Conservation (phyloP, 441 rosid genomes). For the Mallotus repandus region DNA sequence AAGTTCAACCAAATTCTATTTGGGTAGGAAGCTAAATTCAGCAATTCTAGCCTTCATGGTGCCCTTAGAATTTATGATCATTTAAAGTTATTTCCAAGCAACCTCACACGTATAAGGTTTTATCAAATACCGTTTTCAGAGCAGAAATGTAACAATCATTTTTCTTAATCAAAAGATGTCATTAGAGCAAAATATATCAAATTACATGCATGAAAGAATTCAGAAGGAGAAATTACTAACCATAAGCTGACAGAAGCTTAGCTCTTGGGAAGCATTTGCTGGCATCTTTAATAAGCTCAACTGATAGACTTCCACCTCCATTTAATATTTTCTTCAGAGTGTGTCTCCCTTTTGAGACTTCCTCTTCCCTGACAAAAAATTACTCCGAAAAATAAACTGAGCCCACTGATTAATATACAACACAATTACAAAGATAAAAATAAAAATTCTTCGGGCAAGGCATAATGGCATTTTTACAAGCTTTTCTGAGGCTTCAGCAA, state of each 20-base stretch:
- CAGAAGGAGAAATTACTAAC: conserved; percentile 36
- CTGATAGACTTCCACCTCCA: conserved; percentile 78
- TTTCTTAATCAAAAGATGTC: conserved; percentile 1
- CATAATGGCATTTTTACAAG: not conserved
- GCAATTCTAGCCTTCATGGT: not conserved
- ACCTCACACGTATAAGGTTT: not conserved
- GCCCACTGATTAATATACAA: conserved; percentile 7
- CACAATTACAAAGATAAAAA: not conserved
- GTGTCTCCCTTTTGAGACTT: conserved; percentile 40
- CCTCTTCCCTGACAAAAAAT: conserved; percentile 35
- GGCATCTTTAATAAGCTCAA: conserved; percentile 46
- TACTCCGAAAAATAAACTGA: conserved; percentile 6
- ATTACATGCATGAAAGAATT: not conserved
- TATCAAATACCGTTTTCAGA: not conserved
- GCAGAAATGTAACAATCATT: not conserved
- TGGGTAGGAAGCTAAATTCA: not conserved
- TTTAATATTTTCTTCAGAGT: conserved; percentile 63
- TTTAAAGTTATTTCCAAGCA: not conserved
- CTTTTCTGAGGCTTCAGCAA: not conserved
- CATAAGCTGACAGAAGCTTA: conserved; percentile 75
- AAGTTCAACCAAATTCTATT: no score
- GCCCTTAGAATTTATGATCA: not conserved
- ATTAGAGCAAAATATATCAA: conserved; percentile 9
- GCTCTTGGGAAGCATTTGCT: conserved; percentile 56
- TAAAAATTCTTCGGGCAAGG: not conserved